These are phyloP conservation scores for Tagetes erecta DNA, from an alignment of 129 eudicot species.

Conservation along the genomic window DNA sequence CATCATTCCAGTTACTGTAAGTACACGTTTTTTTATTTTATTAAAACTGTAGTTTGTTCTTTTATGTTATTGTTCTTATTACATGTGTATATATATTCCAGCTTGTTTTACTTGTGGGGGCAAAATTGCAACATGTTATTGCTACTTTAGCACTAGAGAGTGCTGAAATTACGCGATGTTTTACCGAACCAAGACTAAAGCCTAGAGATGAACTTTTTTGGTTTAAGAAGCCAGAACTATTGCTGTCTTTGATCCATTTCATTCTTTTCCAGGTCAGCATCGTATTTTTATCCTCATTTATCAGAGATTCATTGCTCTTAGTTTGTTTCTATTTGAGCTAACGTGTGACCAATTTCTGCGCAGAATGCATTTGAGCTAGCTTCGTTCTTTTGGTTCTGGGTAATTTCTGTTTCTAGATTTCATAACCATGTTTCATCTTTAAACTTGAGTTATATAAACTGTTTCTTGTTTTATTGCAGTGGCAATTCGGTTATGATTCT, in stretches of 20 bases:
- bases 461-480: conserved; percentile 48
- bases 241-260: conserved; percentile 82
- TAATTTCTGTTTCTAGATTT: conserved; percentile 38
- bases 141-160: conserved; percentile 97
- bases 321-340: conserved; percentile 11
- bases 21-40: conserved; percentile 28
- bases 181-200: conserved; percentile 61
- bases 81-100: conserved; percentile 28
- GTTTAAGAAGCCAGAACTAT: conserved; percentile 87
- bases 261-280: conserved; percentile 89
- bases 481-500: conserved; percentile 93
- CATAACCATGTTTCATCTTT: neutral
- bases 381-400: conserved; percentile 99
- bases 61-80: conserved; percentile 9
- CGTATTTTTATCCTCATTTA: neutral
- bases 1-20: conserved; percentile 82
- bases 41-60: neutral
- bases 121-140: conserved; percentile 88
- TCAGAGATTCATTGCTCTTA: neutral
- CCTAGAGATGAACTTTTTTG: conserved; percentile 98
- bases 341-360: conserved; percentile 27
- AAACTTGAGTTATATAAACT: conserved; percentile 6
- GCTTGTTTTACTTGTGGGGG: conserved; percentile 94
- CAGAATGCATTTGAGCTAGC: conserved; percentile 99
- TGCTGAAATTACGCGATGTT: conserved; percentile 65